Conservation (phyloP, 805 yeast genomes). For the Scheffersomyces coipomensis region DNA sequence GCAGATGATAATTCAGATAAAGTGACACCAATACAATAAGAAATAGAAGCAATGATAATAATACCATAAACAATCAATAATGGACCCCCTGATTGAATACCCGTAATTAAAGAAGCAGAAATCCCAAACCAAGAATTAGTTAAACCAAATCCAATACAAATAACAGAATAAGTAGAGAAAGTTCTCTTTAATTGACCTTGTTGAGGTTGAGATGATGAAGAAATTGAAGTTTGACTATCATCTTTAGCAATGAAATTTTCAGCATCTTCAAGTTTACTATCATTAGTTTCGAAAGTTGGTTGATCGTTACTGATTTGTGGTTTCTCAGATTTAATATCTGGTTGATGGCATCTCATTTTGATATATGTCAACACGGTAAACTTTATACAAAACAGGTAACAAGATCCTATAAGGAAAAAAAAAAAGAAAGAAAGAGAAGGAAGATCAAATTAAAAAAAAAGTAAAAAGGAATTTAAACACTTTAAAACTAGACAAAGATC, state of each 20-base stretch:
- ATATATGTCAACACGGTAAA: background rate
- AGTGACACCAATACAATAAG: slow-evolving; percentile 36
- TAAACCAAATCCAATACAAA: slow-evolving; percentile 41
- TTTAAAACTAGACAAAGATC: no score
- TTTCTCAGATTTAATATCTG: background rate
- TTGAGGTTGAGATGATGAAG: background rate
- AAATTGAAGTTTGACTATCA: background rate
- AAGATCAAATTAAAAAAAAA: no score
- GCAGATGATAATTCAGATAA: slow-evolving; percentile 40
- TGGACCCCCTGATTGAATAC: slow-evolving; percentile 43
- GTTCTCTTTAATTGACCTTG: slow-evolving; percentile 20
- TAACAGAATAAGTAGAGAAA: slow-evolving; percentile 37
- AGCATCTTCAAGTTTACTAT: background rate
- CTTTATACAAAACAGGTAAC: background rate
- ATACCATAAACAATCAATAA: slow-evolving; percentile 40
- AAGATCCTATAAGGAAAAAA: background rate
- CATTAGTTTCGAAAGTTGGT: no score
- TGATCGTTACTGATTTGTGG: no score
- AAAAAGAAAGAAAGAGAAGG: no score
- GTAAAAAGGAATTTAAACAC: no score
- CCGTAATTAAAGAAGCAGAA: slow-evolving; percentile 38
- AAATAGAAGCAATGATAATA: slow-evolving; percentile 34
- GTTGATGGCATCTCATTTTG: slow-evolving; percentile 1
- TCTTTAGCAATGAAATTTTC: background rate
- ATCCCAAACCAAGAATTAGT: slow-evolving; percentile 46